Evolutionary conservation across 805 yeast genomes (phyloP).

Genomic region (Yarrowia sp.): DNA sequence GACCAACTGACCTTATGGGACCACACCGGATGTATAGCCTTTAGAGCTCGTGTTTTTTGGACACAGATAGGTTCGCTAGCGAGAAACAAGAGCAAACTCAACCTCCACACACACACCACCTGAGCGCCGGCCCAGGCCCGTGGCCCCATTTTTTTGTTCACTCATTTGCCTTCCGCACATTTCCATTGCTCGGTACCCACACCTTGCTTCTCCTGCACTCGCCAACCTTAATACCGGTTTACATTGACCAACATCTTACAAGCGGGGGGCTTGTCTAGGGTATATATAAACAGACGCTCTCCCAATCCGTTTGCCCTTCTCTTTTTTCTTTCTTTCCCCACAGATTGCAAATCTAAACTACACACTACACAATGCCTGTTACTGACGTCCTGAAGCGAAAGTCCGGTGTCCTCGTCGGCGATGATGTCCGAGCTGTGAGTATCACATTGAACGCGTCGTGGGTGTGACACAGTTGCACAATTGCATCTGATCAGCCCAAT

Average conservation of each 20-base stretch:
- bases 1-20: too few relatives aligned
- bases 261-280: constrained; percentile 22
- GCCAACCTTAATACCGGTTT: constrained; percentile 10
- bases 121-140: too few relatives aligned
- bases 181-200: constrained; percentile 24
- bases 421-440: constrained; percentile 65
- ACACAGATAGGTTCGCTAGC: too few relatives aligned
- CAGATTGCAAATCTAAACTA: constrained; percentile 18
- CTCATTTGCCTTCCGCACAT: constrained; percentile 10
- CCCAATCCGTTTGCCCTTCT: constrained; percentile 10
- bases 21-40: too few relatives aligned
- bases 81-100: too few relatives aligned
- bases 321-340: constrained; percentile 14
- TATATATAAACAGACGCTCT: constrained; percentile 18
- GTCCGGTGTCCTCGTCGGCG: constrained; percentile 98
- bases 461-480: too few relatives aligned
- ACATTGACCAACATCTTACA: constrained; percentile 22
- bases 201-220: constrained; percentile 15
- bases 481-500: too few relatives aligned
- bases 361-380: constrained; percentile 30
- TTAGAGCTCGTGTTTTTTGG: too few relatives aligned
- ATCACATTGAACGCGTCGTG: not conserved
- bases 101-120: too few relatives aligned
- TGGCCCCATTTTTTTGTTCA: constrained; percentile 1
- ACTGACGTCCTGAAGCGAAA: constrained; percentile 77